Evolutionary conservation across 1,139 yeast genomes (phyloP), one percentile per base, ranked within the genome.

Genomic region (Insectozyma bohioensis): DNA sequence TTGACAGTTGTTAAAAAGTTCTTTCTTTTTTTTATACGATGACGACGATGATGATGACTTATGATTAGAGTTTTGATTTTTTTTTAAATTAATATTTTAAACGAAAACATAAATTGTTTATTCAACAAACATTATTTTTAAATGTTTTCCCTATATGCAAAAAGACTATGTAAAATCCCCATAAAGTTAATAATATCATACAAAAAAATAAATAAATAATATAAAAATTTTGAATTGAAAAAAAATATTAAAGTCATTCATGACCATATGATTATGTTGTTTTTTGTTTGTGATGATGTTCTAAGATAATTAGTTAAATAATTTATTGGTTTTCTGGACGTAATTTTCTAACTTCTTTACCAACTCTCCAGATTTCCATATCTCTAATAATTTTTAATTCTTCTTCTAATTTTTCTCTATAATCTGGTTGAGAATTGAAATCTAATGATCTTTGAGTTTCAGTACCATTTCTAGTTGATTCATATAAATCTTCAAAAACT

Each of bases 291-390:
- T 19, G 22, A 30, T 19, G 28, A 24, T 11, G 12, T 2, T 9
- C 14, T 6, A 15, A 16, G 6, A 20, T 4, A 6, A 8, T 12
- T 18, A 14, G 13, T 14, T 14, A 12, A 6, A 3, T 3, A 13
- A 28, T 19, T 41, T 84, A 88, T 68, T 84, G 80, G 92, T 92
- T 90, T 77, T 90, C 97, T 57, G 98, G 98, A 76, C 98, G 90
- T 69, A 90, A 82, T 75, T 90, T 90, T 82, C 98, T 90, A 54
- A 92, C 98, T 78, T 92, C 97, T 79, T 90, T 90, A 65, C 98
- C 98, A 54, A 94, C 98, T 64, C 71, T 85, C 98, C 98, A 92
- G 92, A 92, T 92, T 78, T 92, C 98, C 85, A 90, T 87, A 61
- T 77, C 77, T 79, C 97, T 86, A 75, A 92, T 92, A 61, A 77